Conservation (phyloP, 257 asterid species). For the Fraxinus anomala region DNA sequence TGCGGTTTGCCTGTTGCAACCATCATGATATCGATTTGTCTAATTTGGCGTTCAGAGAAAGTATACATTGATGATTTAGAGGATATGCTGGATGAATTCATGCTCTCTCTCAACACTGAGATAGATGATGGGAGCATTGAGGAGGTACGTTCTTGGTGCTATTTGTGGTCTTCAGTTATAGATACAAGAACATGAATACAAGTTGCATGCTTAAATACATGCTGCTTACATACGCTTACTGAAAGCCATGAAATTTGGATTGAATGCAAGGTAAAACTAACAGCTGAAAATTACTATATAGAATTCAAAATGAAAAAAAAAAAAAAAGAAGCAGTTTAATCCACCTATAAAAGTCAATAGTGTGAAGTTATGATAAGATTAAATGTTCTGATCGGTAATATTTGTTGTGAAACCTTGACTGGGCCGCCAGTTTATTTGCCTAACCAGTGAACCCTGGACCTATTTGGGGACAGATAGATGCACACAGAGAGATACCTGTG, state of each 20-base stretch:
- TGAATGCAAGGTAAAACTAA: not conserved
- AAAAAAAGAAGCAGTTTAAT: not conserved
- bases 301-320: not conserved
- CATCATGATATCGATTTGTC: not conserved
- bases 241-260: not conserved
- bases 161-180: not conserved
- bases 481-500: too few species aligned
- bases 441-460: not conserved
- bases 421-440: not conserved
- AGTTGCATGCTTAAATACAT: not conserved
- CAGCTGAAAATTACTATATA: not conserved
- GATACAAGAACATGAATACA: not conserved
- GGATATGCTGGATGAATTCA: slow-evolving; percentile 62
- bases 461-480: too few species aligned
- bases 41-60: slow-evolving; percentile 35
- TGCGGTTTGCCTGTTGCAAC: not conserved
- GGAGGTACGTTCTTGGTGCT: slow-evolving; percentile 49
- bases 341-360: not conserved
- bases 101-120: slow-evolving; percentile 55
- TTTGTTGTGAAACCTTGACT: not conserved
- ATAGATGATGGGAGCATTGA: slow-evolving; percentile 72
- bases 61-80: slow-evolving; percentile 68
- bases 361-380: not conserved
- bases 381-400: not conserved
- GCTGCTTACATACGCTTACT: not conserved